Conservation (phyloP, 2,329 filamentous ascomycete species). For the Cladorrhinum sp. region DNA sequence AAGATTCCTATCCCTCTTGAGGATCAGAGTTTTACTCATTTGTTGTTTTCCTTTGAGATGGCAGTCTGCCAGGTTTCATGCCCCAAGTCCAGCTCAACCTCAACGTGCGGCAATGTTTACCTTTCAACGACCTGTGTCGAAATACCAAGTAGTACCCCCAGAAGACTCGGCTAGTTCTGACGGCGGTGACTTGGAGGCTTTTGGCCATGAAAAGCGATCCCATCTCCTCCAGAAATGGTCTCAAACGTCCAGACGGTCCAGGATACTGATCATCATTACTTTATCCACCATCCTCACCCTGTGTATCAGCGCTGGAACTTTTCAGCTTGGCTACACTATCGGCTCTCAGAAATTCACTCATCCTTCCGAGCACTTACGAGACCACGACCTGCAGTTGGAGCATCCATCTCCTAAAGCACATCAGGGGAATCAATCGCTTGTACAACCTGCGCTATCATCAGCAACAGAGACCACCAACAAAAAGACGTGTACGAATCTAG, state of each 20-base stretch:
- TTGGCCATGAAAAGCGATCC: neutral
- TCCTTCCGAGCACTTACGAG: neutral
- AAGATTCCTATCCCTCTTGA: too few species aligned
- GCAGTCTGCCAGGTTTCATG: too few species aligned
- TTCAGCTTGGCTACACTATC: neutral
- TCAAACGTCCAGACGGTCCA: neutral
- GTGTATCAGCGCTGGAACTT: neutral
- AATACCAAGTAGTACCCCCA: neutral
- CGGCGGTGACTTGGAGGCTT: neutral
- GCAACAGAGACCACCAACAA: neutral
- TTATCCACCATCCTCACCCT: neutral
- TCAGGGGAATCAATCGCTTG: too few species aligned
- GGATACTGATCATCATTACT: neutral
- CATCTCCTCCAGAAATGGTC: neutral
- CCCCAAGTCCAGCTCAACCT: too few species aligned
- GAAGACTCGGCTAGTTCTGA: neutral
- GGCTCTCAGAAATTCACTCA: neutral
- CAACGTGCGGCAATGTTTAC: neutral
- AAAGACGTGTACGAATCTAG: neutral
- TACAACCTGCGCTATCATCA: too few species aligned
- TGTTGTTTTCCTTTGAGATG: too few species aligned
- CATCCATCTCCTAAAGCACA: too few species aligned
- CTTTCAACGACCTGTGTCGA: neutral
- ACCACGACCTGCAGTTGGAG: too few species aligned
- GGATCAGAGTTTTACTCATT: too few species aligned